Evolutionary conservation across 2,329 filamentous ascomycete species (phyloP).

Genomic region (Penicillium sclerotiorum): DNA sequence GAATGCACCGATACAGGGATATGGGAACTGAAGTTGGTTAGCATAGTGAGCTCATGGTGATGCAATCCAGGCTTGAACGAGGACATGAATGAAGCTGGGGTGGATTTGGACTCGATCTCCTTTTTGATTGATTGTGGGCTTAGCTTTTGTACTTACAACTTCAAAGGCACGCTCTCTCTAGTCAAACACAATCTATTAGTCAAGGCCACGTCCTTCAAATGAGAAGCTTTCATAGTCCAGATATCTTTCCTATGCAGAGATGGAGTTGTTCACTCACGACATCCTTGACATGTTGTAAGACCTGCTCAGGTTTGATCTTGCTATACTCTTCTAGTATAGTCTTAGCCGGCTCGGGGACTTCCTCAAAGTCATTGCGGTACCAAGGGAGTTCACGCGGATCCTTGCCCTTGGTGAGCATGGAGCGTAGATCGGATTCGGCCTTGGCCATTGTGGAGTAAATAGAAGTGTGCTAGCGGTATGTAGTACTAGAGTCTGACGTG

Average conservation of each 20-base stretch:
- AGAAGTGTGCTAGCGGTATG: too few relatives aligned
- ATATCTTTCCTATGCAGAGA: too few relatives aligned
- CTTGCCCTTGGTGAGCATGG: constrained; percentile 13
- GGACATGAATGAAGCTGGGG: too few relatives aligned
- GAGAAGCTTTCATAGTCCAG: not conserved
- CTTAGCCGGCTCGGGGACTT: constrained; percentile 21
- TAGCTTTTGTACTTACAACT: constrained; percentile 20
- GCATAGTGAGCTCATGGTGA: too few relatives aligned
- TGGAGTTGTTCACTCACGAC: constrained; percentile 12
- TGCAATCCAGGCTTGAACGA: too few relatives aligned
- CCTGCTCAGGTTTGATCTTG: constrained; percentile 14
- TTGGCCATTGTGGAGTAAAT: constrained; percentile 17
- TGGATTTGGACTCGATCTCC: too few relatives aligned
- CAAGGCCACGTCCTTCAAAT: not conserved
- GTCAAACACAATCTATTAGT: not conserved
- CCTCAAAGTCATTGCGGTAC: constrained; percentile 16
- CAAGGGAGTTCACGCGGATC: constrained; percentile 18
- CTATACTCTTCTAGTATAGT: constrained; percentile 22
- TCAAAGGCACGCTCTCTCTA: constrained; percentile 25
- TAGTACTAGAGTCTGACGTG: too few relatives aligned
- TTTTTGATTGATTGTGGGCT: too few relatives aligned
- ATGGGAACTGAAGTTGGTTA: constrained; percentile 30
- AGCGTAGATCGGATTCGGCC: constrained; percentile 13
- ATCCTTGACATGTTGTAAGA: constrained; percentile 21
- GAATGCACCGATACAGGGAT: constrained; percentile 27